Evolutionary conservation across 1,139 yeast species (phyloP).

Genomic region (Sugiyamaella japonica): DNA sequence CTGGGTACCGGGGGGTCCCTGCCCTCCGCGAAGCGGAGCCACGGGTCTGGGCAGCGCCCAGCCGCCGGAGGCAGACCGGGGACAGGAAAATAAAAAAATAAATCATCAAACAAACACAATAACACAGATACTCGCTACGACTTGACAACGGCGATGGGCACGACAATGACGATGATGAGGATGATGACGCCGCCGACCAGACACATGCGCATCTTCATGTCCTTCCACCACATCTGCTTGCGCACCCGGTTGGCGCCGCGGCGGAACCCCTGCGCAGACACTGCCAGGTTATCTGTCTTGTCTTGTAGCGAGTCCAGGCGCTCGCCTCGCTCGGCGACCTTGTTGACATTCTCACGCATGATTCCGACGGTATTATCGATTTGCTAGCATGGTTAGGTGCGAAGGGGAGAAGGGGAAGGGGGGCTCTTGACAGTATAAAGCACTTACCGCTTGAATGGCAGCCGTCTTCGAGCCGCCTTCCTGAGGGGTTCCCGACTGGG

Average conservation of each 20-base stretch:
- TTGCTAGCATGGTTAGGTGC: slow-evolving; percentile 49
- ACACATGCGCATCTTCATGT: slow-evolving; percentile 94
- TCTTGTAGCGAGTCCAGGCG: slow-evolving; percentile 90
- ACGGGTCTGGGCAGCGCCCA: background rate
- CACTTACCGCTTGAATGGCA: slow-evolving; percentile 77
- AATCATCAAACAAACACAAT: slow-evolving; percentile 6
- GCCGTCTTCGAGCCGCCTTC: slow-evolving; percentile 60
- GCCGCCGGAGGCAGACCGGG: background rate
- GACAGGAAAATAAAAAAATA: slow-evolving; percentile 7
- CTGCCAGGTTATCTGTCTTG: slow-evolving; percentile 91
- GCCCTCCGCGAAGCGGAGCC: background rate
- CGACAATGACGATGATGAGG: slow-evolving; percentile 80
- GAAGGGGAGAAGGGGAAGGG: background rate
- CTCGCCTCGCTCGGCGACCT: slow-evolving; percentile 94
- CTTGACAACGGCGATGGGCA: slow-evolving; percentile 70
- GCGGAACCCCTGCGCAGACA: slow-evolving; percentile 92
- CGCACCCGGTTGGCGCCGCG: slow-evolving; percentile 97
- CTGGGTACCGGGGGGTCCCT: slow-evolving; percentile 1
- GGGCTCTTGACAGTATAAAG: too few relatives aligned
- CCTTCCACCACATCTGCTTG: slow-evolving; percentile 99
- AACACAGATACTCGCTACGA: slow-evolving; percentile 2
- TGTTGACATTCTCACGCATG: slow-evolving; percentile 96
- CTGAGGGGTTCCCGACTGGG: slow-evolving; percentile 52
- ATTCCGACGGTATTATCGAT: slow-evolving; percentile 96
- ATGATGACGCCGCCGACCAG: slow-evolving; percentile 79